phyloP scores from a whole-genome alignment of 805 yeast genomes.

The Candida quercuum region DNA sequence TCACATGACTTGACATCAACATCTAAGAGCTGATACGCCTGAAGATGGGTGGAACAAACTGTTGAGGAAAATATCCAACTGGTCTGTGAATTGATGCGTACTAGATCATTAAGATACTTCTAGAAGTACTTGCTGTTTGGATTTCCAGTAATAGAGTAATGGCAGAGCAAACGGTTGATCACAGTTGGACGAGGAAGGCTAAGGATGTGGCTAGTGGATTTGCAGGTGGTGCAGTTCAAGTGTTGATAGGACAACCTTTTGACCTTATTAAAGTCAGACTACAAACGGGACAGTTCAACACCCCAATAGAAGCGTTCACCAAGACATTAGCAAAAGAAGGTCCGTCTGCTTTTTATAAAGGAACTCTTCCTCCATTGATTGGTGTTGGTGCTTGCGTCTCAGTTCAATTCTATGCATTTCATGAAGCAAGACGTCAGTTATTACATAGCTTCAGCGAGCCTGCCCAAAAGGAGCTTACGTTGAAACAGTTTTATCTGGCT shows the following conservation, averaged over 20 bases:
- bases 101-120: too few relatives aligned
- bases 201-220: slow-evolving; percentile 77
- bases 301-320: slow-evolving; percentile 70
- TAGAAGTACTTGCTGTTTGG: too few relatives aligned
- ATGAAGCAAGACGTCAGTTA: slow-evolving; percentile 72
- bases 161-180: slow-evolving; percentile 20
- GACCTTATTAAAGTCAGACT: slow-evolving; percentile 91
- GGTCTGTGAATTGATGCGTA: too few relatives aligned
- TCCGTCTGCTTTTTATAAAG: slow-evolving; percentile 80
- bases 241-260: slow-evolving; percentile 86
- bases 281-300: slow-evolving; percentile 81
- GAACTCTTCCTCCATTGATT: slow-evolving; percentile 85
- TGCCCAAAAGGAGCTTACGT: slow-evolving; percentile 36
- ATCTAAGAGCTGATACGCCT: too few relatives aligned
- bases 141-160: background rate
- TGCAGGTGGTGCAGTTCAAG: slow-evolving; percentile 94
- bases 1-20: slow-evolving; percentile 6
- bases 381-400: slow-evolving; percentile 98
- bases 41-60: too few relatives aligned
- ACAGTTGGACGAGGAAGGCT: slow-evolving; percentile 37
- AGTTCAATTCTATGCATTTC: slow-evolving; percentile 89
- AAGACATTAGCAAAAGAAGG: slow-evolving; percentile 79
- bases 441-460: slow-evolving; percentile 39
- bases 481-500: slow-evolving; percentile 69
- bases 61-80: too few relatives aligned